Evolutionary conservation across 306 rosid species (phyloP).

Genomic region (Quillaja saponaria): DNA sequence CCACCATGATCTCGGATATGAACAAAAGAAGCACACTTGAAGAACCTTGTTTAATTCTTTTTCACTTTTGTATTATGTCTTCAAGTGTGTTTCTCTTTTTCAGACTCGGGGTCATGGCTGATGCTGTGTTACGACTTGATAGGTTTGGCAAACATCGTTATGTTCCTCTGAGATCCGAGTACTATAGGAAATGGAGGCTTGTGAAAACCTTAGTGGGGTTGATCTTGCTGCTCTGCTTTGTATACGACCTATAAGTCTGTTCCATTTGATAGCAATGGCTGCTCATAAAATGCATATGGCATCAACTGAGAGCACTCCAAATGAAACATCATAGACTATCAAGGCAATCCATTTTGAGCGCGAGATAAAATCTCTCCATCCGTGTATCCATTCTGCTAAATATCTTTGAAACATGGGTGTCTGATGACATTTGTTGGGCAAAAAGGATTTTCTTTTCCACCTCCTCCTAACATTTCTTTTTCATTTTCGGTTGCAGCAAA

Average conservation of each 20-base stretch:
- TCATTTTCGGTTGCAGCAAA: constrained; percentile 50
- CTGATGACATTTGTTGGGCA: neutral
- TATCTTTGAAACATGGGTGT: constrained; percentile 6
- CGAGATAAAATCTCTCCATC: constrained; percentile 38
- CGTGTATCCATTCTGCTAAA: constrained; percentile 10
- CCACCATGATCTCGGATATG: too few relatives aligned
- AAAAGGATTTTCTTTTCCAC: neutral
- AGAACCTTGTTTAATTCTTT: constrained; percentile 10
- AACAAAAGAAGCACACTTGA: too few relatives aligned
- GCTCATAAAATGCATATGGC: constrained; percentile 53
- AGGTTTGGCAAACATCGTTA: constrained; percentile 76
- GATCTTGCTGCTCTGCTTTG: constrained; percentile 76
- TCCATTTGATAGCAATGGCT: neutral
- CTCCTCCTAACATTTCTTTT: neutral
- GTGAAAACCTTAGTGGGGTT: constrained; percentile 80
- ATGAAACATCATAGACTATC: constrained; percentile 8
- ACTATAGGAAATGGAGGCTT: constrained; percentile 65
- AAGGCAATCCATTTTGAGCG: constrained; percentile 45
- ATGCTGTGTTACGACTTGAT: constrained; percentile 74
- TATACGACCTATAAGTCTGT: constrained; percentile 6
- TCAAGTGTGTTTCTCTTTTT: constrained; percentile 30
- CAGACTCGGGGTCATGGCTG: constrained; percentile 84
- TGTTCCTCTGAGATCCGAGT: constrained; percentile 67
- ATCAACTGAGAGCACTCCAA: constrained; percentile 27
- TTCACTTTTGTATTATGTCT: constrained; percentile 4